Base-by-base conservation (phyloP, 2,329 filamentous ascomycete species). In the Sporothrix schenckii region DNA sequence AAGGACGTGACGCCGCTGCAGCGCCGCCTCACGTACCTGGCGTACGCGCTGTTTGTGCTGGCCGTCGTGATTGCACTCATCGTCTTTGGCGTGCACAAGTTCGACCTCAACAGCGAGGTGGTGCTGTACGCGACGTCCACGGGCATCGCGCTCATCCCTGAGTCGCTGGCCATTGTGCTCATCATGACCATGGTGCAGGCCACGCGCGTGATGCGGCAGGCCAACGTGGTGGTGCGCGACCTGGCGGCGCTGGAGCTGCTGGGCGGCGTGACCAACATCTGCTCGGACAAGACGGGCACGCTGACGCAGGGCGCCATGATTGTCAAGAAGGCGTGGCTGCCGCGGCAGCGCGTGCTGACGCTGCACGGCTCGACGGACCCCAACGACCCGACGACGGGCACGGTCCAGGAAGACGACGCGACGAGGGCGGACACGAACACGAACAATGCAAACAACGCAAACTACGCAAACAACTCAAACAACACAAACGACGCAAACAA, bases 1-100 rank as follows among this genome's bases (percentile, higher is more conserved):
- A 77, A 77, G 2, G 85, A 91, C 69, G 93, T 93, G 66, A 97
- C 93, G 1, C 93, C 93, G 0, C 83, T 97, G 60, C 92, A 96
- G 81, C 89, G 91, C 74, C 94, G 92, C 77, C 85, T 97, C 67
- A 92, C 91, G 81, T 93, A 94, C 80, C 90, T 97, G 76, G 93
- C 93, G 39, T 88, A 95, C 56, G 78, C 92, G 3, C 86, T 97
- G 2, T 96, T 97, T 76, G 88, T 85, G 61, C 86, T 93, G 66
- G 93, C 88, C 56, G 81, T 89, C 69, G 75, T 89, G 2, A 82
- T 89, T 47, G 87, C 85, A 66, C 77, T 89, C 71, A 85, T 89
- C 67, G 88, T 90, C 74, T 90, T 90, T 77, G 85, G 83, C 6
- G 87, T 83, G 72, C 87, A 84, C 77, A 80, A 80, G 70, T 89